These are phyloP conservation scores for Endoconidiophora laricicola DNA, from an alignment of 2,329 filamentous ascomycete genomes.

Conservation along the genomic window DNA sequence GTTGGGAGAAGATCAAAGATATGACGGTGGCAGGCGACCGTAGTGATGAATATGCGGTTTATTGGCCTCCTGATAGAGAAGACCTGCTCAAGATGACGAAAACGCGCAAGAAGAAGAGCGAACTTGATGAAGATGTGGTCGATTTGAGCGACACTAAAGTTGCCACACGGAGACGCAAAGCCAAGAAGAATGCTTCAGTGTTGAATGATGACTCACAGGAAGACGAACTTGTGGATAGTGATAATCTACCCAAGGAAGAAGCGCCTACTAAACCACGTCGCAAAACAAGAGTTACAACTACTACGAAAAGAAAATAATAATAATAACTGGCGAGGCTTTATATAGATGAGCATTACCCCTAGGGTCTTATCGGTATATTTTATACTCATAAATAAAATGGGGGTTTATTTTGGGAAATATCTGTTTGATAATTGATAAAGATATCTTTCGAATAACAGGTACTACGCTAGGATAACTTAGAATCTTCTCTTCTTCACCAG, in stretches of 20 bases:
- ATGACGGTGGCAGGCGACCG: slow-evolving; percentile 46
- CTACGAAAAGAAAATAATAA: too few relatives aligned
- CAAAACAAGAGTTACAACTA: too few relatives aligned
- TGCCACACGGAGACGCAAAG: neutral
- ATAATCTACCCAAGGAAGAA: too few relatives aligned
- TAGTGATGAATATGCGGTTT: slow-evolving; percentile 11
- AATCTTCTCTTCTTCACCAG: slow-evolving; percentile 11
- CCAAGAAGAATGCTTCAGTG: neutral
- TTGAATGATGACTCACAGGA: neutral
- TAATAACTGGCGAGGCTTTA: too few relatives aligned
- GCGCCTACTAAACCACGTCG: too few relatives aligned
- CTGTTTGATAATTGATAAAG: too few relatives aligned
- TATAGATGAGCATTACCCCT: too few relatives aligned
- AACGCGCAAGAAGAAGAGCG: slow-evolving; percentile 34
- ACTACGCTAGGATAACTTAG: neutral
- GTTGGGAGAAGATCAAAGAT: slow-evolving; percentile 58
- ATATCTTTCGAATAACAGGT: too few relatives aligned
- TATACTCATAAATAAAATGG: too few relatives aligned
- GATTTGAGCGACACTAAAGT: neutral
- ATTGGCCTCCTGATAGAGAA: slow-evolving; percentile 75
- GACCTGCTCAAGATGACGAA: slow-evolving; percentile 78
- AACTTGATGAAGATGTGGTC: slow-evolving; percentile 20
- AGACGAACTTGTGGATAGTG: neutral
- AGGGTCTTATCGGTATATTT: too few relatives aligned
- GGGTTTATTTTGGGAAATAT: too few relatives aligned